Conservation (phyloP, 495 filamentous ascomycete genomes). For the Polyplosphaeria fusca region DNA sequence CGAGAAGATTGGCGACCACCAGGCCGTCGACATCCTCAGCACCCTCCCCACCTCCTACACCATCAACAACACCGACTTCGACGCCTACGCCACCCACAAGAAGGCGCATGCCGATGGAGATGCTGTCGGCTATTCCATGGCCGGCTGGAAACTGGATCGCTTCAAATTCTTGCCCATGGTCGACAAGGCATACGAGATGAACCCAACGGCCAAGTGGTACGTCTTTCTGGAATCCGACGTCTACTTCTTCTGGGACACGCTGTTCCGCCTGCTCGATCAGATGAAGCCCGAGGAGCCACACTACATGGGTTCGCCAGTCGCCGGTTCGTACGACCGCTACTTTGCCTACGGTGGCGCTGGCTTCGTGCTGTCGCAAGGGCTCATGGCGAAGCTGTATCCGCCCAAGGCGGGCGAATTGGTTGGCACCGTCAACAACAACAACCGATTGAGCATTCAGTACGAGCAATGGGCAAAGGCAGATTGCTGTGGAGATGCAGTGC, state of each 20-base stretch:
- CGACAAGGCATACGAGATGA: slow-evolving; percentile 26
- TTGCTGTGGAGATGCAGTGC: slow-evolving; percentile 25
- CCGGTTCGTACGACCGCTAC: slow-evolving; percentile 6
- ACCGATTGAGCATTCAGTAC: slow-evolving; percentile 11
- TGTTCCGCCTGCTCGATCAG: slow-evolving; percentile 30
- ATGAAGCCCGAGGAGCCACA: slow-evolving; percentile 11
- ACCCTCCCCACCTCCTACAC: slow-evolving; percentile 39
- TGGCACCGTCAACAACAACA: neutral
- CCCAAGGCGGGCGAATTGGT: neutral
- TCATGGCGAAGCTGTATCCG: slow-evolving; percentile 18
- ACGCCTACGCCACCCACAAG: slow-evolving; percentile 40
- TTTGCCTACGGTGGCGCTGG: slow-evolving; percentile 31
- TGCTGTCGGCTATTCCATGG: slow-evolving; percentile 15
- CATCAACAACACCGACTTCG: slow-evolving; percentile 44
- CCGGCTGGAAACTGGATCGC: slow-evolving; percentile 25
- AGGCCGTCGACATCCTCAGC: slow-evolving; percentile 45
- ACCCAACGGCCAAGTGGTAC: slow-evolving; percentile 28
- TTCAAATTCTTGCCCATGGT: slow-evolving; percentile 35
- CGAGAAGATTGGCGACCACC: slow-evolving; percentile 43
- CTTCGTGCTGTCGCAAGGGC: slow-evolving; percentile 31
- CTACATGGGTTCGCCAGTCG: slow-evolving; percentile 26
- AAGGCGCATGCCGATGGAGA: slow-evolving; percentile 22
- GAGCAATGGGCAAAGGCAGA: slow-evolving; percentile 25
- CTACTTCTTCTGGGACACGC: slow-evolving; percentile 32
- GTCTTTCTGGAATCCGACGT: slow-evolving; percentile 30